These are phyloP conservation scores for Euphorbia tirucalli DNA, from an alignment of 345 rosid species.

Conservation along the genomic window DNA sequence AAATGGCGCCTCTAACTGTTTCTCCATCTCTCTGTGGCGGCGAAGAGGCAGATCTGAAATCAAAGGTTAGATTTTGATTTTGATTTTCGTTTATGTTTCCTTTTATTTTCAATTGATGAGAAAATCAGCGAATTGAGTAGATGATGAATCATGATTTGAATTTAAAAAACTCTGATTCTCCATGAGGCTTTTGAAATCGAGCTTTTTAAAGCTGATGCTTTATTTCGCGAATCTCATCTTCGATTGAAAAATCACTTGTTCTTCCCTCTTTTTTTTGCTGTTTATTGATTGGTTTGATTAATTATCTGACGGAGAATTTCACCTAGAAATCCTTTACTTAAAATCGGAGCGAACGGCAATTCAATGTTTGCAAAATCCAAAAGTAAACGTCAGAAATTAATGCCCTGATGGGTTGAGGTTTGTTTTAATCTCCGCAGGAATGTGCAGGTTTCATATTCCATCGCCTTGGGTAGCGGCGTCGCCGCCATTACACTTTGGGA, in stretches of 20 bases:
- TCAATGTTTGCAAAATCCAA: conserved; percentile 40
- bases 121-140: conserved; percentile 29
- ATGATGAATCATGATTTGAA: conserved; percentile 41
- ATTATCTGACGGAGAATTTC: conserved; percentile 11
- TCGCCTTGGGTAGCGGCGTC: conserved; percentile 55
- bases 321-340: neutral
- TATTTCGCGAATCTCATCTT: too few relatives aligned
- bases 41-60: too few relatives aligned
- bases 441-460: conserved; percentile 53
- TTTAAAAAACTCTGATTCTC: conserved; percentile 22
- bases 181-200: conserved; percentile 49
- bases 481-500: conserved; percentile 48
- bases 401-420: conserved; percentile 25
- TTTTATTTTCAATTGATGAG: too few relatives aligned
- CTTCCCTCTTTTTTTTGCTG: too few relatives aligned
- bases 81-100: too few relatives aligned
- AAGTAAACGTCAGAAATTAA: conserved; percentile 35
- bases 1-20: too few relatives aligned
- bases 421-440: neutral
- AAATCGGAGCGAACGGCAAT: neutral
- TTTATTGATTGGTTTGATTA: too few relatives aligned
- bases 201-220: conserved; percentile 73
- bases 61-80: too few relatives aligned
- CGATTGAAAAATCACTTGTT: too few relatives aligned
- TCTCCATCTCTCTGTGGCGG: too few relatives aligned